These are phyloP conservation scores for Euphrasia confusa DNA, from an alignment of 257 asterid genomes.

Conservation along the genomic window DNA sequence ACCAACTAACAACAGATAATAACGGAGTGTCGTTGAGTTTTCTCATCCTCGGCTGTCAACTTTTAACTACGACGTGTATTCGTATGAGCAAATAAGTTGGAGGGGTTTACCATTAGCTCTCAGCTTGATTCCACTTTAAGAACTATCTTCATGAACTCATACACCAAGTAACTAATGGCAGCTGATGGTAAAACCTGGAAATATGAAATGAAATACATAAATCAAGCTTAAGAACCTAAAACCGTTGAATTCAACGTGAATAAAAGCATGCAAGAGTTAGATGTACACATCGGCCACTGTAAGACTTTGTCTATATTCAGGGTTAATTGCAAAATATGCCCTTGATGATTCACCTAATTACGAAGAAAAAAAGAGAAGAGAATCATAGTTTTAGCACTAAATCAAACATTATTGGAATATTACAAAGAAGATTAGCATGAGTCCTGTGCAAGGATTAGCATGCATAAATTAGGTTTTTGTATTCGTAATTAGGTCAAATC, in stretches of 20 bases:
- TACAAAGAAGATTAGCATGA: no score
- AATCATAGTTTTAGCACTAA: no score
- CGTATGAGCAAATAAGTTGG: constrained; percentile 16
- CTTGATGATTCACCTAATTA: no score
- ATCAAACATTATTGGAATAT: no score
- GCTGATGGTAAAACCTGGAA: constrained; percentile 95
- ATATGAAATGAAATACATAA: background rate
- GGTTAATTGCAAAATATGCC: background rate
- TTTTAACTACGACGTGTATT: constrained; percentile 13
- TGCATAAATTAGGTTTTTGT: no score
- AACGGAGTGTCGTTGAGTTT: constrained; percentile 21
- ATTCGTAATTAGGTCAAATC: no score
- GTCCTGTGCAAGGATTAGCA: no score
- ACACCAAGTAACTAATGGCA: constrained; percentile 88
- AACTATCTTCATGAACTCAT: constrained; percentile 92
- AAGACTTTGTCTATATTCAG: background rate
- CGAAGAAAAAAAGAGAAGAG: no score
- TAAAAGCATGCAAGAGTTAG: background rate
- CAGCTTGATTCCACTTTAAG: constrained; percentile 66
- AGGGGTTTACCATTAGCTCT: constrained; percentile 16
- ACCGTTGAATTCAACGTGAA: background rate
- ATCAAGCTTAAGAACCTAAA: constrained; percentile 1
- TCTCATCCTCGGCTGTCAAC: constrained; percentile 15
- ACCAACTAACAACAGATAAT: constrained; percentile 10
- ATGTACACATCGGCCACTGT: background rate